Percentiles rank a stretch among this genome's conserved stretches.
Evolutionary conservation across 257 asterid species (phyloP).

Genomic region (Solanum virginianum): DNA sequence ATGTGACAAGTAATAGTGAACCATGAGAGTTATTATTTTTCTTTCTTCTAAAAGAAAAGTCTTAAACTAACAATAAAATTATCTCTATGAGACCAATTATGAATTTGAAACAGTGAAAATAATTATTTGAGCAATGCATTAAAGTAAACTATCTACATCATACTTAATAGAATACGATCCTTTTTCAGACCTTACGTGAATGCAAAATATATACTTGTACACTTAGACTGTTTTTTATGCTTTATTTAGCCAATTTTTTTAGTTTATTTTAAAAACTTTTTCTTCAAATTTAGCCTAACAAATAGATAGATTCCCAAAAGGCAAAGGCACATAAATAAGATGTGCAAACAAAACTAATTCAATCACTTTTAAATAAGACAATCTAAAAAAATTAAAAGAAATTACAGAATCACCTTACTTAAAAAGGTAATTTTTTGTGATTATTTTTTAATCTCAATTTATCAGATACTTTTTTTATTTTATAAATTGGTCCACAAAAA

Average conservation of each 20-base stretch:
- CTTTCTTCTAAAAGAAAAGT: not conserved
- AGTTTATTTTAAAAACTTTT: too few relatives aligned
- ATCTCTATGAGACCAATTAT: not conserved
- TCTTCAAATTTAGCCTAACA: not conserved
- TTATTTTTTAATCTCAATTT: not conserved
- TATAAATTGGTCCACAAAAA: not conserved
- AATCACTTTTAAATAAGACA: not conserved
- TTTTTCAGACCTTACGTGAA: not conserved
- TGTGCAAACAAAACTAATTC: not conserved
- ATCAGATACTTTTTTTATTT: too few relatives aligned
- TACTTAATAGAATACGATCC: too few relatives aligned
- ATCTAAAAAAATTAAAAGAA: not conserved
- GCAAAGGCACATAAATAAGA: not conserved
- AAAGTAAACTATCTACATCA: not conserved
- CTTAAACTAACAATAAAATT: not conserved
- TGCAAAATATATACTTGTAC: not conserved
- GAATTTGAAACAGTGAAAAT: not conserved
- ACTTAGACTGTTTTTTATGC: not conserved
- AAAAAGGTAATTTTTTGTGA: not conserved
- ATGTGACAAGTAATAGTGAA: not conserved
- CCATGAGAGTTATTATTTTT: fast-evolving
- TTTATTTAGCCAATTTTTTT: too few relatives aligned
- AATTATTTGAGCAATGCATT: not conserved
- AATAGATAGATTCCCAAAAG: not conserved
- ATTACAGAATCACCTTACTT: not conserved